phyloP scores from a whole-genome alignment of 2,329 filamentous ascomycete species.

The Thelonectria blattea region DNA sequence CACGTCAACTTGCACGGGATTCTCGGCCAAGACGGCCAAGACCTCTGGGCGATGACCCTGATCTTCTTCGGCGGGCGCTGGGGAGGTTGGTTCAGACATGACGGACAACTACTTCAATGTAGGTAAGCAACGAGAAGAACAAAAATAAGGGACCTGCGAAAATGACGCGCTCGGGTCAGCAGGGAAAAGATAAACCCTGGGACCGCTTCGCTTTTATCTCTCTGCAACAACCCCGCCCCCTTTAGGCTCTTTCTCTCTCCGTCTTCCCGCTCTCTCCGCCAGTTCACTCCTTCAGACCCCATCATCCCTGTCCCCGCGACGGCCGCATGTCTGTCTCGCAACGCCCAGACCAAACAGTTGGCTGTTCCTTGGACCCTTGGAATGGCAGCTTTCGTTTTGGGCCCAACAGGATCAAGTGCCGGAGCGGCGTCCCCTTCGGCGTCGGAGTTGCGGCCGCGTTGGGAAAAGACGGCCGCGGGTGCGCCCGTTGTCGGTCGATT shows the following conservation, averaged over 20 bases:
- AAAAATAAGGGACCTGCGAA: background rate
- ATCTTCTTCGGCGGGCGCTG: background rate
- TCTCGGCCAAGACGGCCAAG: constrained; percentile 1
- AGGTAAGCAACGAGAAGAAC: background rate
- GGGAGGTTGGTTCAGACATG: constrained; percentile 4
- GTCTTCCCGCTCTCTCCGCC: background rate
- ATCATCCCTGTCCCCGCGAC: background rate
- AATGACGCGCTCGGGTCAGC: background rate
- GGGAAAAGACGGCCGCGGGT: background rate
- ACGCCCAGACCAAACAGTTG: background rate
- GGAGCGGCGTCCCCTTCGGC: background rate
- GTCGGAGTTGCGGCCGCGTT: background rate
- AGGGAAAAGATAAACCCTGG: background rate
- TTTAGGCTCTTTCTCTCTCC: too few species aligned
- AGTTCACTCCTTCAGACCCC: background rate
- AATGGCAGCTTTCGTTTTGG: too few species aligned
- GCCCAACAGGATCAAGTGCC: background rate
- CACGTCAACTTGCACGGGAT: constrained; percentile 9
- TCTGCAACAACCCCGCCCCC: too few species aligned
- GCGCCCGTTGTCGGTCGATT: background rate
- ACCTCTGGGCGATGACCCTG: background rate
- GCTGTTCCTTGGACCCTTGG: too few species aligned
- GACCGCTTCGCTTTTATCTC: background rate
- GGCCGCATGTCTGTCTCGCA: background rate
- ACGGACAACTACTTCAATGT: background rate